Conservation (phyloP, 1,139 yeast species). For the Sugiyamaella paludigena region DNA sequence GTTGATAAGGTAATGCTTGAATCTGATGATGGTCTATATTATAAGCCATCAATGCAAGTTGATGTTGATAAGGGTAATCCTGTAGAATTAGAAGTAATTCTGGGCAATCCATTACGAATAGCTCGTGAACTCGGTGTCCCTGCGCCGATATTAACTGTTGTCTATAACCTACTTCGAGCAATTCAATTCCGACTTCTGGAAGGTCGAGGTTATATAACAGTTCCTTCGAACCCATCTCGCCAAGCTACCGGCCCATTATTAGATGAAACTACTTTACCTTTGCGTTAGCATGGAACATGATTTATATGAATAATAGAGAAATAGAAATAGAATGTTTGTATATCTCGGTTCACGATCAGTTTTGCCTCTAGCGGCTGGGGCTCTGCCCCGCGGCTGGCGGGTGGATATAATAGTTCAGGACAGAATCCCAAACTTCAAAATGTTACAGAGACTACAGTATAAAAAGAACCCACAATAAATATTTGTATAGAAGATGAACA, state of each 20-base stretch:
- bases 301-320: too few relatives aligned
- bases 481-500: background rate
- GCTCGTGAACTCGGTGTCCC: slow-evolving; percentile 55
- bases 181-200: slow-evolving; percentile 62
- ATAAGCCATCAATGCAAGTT: slow-evolving; percentile 71
- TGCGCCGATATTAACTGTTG: slow-evolving; percentile 56
- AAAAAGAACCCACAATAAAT: background rate
- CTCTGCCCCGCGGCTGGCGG: background rate
- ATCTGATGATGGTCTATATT: slow-evolving; percentile 62
- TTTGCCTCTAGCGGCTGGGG: background rate
- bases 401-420: too few relatives aligned
- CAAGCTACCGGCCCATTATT: slow-evolving; percentile 33
- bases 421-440: background rate
- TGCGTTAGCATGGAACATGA: too few relatives aligned
- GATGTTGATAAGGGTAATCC: slow-evolving; percentile 68
- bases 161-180: slow-evolving; percentile 57
- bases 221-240: slow-evolving; percentile 40
- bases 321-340: too few relatives aligned
- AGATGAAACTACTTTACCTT: slow-evolving; percentile 13
- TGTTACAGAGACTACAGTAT: background rate
- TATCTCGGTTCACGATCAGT: too few relatives aligned
- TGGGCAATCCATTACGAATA: slow-evolving; percentile 66
- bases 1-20: slow-evolving; percentile 51
- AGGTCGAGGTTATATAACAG: slow-evolving; percentile 44
- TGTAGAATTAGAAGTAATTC: slow-evolving; percentile 66